A percentile compares a stretch with the other conserved stretches of the same genome.
phyloP scores from a whole-genome alignment of 1,284 basidiomycete genomes.

The Apiotrichum brassicae region DNA sequence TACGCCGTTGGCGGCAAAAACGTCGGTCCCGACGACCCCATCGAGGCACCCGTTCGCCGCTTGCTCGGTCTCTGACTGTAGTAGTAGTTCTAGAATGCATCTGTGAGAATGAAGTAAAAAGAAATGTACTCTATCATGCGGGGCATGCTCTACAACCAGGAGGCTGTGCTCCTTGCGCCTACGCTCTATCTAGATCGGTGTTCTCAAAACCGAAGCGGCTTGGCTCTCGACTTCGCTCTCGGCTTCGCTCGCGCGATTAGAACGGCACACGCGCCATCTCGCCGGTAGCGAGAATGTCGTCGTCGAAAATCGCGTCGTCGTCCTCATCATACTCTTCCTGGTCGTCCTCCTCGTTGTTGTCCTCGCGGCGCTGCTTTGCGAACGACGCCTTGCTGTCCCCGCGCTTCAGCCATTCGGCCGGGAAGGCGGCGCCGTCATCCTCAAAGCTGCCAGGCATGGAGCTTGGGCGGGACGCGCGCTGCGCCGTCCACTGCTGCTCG shows the following conservation, averaged over 20 bases:
- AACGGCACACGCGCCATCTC: conserved; percentile 82
- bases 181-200: too few relatives aligned
- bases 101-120: too few relatives aligned
- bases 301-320: conserved; percentile 55
- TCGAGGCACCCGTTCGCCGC: neutral
- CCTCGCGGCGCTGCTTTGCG: neutral
- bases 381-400: conserved; percentile 7
- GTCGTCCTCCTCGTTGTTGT: neutral
- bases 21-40: conserved; percentile 28
- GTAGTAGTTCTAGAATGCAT: too few relatives aligned
- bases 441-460: conserved; percentile 73
- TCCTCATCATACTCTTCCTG: conserved; percentile 13
- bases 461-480: conserved; percentile 49
- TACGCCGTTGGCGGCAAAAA: conserved; percentile 31
- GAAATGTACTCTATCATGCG: too few relatives aligned
- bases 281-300: conserved; percentile 69
- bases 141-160: too few relatives aligned
- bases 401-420: conserved; percentile 20
- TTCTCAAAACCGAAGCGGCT: too few relatives aligned
- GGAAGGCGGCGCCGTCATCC: conserved; percentile 28
- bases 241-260: conserved; percentile 15
- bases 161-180: too few relatives aligned
- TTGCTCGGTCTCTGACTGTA: neutral
- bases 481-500: conserved; percentile 49
- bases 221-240: too few relatives aligned